Evolutionary conservation across 2,329 filamentous ascomycete genomes (phyloP), one percentile per base, ranked within the genome.

Genomic region (Paraconiothyrium brasiliense): DNA sequence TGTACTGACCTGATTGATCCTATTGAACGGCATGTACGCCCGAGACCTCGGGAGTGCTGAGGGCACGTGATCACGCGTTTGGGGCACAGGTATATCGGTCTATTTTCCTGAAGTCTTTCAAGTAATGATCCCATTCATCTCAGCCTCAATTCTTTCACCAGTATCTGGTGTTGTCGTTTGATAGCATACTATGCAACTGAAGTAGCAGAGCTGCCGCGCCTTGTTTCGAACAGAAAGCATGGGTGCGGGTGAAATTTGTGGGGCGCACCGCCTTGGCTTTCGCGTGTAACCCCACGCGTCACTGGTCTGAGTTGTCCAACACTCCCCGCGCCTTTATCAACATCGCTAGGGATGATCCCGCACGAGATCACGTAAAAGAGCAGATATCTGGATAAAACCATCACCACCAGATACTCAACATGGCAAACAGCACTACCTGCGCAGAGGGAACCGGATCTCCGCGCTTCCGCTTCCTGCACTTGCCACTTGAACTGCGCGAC

Each of bases 381-480:
- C n/a, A 16, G 10, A 9, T 22, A 7, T 41, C 39, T 14, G 37
- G 20, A 35, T 5, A 34, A 13, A 52, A n/a, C 30, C 3, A 51
- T 5, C 35, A 51, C 13, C n/a, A 37, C 49, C 32, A 37, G n/a
- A 24, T 11, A 37, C 20, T 6, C 4, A n/a, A 51, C 3, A 51
- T 51, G 49, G 2, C 4, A 7, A 37, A 39, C 16, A 14, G 37
- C 37, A 41, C 37, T 16, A 16, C 37, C 37, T 6, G 37, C 37
- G 13, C 4, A 16, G 37, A 44, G n/a, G 20, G 10, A 41, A 20
- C 16, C 5, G 37, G 37, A 41, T 14, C 37, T 16, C 37, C 16
- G 13, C 14, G 37, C 11, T 52, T 52, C 22, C 50, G 50, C 35
- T 52, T 52, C 11, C 20, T 52, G 50, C 35, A 52, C 50, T 22